Evolutionary conservation across 2,329 filamentous ascomycete genomes (phyloP).

Genomic region (Didymosphaeria variabile): DNA sequence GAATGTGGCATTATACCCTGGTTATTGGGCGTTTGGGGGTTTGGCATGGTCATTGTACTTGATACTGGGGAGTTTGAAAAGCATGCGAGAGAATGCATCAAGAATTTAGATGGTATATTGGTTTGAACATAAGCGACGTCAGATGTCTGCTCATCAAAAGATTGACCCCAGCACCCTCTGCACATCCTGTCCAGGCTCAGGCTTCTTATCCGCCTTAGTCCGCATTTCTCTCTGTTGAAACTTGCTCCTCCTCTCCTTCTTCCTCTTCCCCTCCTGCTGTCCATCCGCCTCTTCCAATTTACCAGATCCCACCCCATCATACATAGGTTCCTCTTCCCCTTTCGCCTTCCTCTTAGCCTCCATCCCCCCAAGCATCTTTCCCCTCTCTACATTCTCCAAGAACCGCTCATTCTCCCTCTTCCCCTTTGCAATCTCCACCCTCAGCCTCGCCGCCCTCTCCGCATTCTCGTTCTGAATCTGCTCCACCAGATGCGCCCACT

Average conservation of each 20-base stretch:
- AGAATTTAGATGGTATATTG: neutral
- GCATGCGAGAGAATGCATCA: constrained; percentile 12
- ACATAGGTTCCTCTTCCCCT: constrained; percentile 36
- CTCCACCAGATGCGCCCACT: constrained; percentile 76
- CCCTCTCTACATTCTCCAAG: constrained; percentile 78
- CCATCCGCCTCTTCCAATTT: constrained; percentile 46
- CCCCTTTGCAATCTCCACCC: constrained; percentile 78
- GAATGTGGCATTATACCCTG: constrained; percentile 36
- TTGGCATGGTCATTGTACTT: neutral
- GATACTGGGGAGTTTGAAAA: neutral
- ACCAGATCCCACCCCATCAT: constrained; percentile 25
- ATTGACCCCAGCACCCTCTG: constrained; percentile 49
- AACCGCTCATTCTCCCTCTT: constrained; percentile 84
- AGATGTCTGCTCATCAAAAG: constrained; percentile 33
- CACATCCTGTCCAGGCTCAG: constrained; percentile 41
- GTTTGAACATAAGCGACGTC: neutral
- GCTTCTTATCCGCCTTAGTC: constrained; percentile 44
- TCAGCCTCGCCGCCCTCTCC: constrained; percentile 76
- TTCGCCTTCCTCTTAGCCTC: constrained; percentile 65
- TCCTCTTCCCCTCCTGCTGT: constrained; percentile 52
- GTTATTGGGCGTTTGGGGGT: constrained; percentile 19
- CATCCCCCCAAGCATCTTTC: constrained; percentile 76
- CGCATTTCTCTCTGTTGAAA: constrained; percentile 73
- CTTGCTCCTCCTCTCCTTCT: constrained; percentile 53
- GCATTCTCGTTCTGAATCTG: constrained; percentile 85